A percentile compares a stretch with the other conserved stretches of the same genome.
Evolutionary conservation across 2,329 filamentous ascomycete genomes (phyloP).

Genomic region (Penicillium nordicum): DNA sequence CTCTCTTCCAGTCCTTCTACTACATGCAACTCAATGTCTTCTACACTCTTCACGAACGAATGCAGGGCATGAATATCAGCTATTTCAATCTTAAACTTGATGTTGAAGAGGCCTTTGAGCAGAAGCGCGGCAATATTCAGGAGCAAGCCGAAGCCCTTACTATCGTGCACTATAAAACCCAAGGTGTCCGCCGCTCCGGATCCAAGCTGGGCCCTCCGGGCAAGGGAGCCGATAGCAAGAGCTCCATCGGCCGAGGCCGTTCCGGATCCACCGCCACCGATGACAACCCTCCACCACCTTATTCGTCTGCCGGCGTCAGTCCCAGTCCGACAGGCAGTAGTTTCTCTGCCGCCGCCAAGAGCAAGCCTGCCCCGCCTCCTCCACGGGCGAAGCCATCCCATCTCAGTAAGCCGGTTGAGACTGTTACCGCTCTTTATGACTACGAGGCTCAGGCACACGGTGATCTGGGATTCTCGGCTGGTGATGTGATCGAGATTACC

Average conservation of each 20-base stretch:
- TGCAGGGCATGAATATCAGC: slow-evolving; percentile 95
- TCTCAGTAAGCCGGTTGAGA: slow-evolving; percentile 68
- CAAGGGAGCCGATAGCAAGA: slow-evolving; percentile 39
- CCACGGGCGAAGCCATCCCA: slow-evolving; percentile 79
- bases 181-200: slow-evolving; percentile 55
- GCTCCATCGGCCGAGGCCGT: slow-evolving; percentile 29
- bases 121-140: slow-evolving; percentile 84
- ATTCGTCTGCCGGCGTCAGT: slow-evolving; percentile 46
- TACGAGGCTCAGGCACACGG: slow-evolving; percentile 94
- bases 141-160: slow-evolving; percentile 79
- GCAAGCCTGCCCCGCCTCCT: slow-evolving; percentile 63
- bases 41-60: slow-evolving; percentile 95
- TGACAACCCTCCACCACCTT: slow-evolving; percentile 68
- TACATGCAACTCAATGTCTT: slow-evolving; percentile 99
- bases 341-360: slow-evolving; percentile 60
- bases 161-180: slow-evolving; percentile 90
- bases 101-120: slow-evolving; percentile 84
- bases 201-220: slow-evolving; percentile 29
- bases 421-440: slow-evolving; percentile 87
- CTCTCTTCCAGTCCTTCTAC: slow-evolving; percentile 97
- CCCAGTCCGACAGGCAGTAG: slow-evolving; percentile 43
- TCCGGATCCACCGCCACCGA: slow-evolving; percentile 43
- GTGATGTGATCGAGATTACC: slow-evolving; percentile 87
- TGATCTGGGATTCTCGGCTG: slow-evolving; percentile 83
- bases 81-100: slow-evolving; percentile 93